Base-by-base conservation (phyloP, 2,329 filamentous ascomycete species). In the Cryoendolithus antarcticus region DNA sequence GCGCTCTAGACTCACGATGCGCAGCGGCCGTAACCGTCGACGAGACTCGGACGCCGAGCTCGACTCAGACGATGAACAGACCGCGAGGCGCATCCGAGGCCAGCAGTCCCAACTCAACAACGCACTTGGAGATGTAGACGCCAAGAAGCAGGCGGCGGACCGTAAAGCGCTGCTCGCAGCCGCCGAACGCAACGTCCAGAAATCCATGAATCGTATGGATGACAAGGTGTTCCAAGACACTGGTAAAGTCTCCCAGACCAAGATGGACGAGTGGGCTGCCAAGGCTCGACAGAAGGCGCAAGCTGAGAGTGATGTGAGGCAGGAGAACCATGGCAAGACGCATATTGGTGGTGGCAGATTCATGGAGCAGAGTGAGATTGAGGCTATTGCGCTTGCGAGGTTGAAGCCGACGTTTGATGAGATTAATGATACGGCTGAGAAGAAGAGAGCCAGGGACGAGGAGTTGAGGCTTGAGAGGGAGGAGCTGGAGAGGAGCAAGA, bases 351-450 rank as follows among this genome's bases (percentile, higher is more conserved):
- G 82, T 33, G 85, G 86, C 6, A 85, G 75, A 53, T 86, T 79
- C 52, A 78, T 95, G 67, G 75, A 86, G 30, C 77, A 81, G 49
- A 69, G 75, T 4, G 82, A 86, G 35, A 76, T 95, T 10, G 77
- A 95, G 46, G 76, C 75, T 4, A 82, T 94, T 48, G 88, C 88
- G 2, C 72, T 76, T 9, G 75, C 72, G 34, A 77, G 80, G 48
- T 73, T 95, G 10, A 83, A 89, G 57, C 88, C 88, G 4, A 77
- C 91, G 0, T 60, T 95, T 4, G 80, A 94, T 48, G 83, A 93
- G 47, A 91, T 95, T 45, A 78, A 80, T 38, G 78, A 83, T 37
- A 83, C 79, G 54, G 83, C 83, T 0, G 81, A 86, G 53, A 70
- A 70, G 44, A 79, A 86, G 55, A 70, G 75, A 30, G 82, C 80